Evolutionary conservation across 148 eudicot species (phyloP).

Genomic region (Simmondsia chinensis): DNA sequence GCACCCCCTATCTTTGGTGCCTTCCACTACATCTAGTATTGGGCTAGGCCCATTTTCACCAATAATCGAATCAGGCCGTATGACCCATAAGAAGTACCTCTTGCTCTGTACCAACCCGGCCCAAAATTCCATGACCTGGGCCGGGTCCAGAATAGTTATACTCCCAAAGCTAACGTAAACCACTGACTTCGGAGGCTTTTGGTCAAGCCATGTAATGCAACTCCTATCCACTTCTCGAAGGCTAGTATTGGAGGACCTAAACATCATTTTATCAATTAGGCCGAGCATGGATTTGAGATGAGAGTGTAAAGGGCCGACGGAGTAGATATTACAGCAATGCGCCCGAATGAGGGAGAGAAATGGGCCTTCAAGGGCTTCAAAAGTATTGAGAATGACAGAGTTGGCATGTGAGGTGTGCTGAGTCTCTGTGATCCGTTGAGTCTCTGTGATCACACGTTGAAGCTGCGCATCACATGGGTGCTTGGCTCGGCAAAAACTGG

Average conservation of each 20-base stretch:
- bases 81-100: slow-evolving; percentile 41
- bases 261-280: neutral
- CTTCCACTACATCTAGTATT: slow-evolving; percentile 20
- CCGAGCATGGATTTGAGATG: slow-evolving; percentile 16
- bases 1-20: slow-evolving; percentile 30
- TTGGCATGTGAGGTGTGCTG: neutral
- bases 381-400: slow-evolving; percentile 31
- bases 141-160: slow-evolving; percentile 14
- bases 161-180: slow-evolving; percentile 50
- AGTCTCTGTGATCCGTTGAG: too few relatives aligned
- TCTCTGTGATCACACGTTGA: neutral
- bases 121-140: slow-evolving; percentile 40
- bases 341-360: slow-evolving; percentile 18
- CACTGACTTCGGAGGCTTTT: slow-evolving; percentile 32
- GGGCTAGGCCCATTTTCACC: slow-evolving; percentile 3
- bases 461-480: neutral
- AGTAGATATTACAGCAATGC: slow-evolving; percentile 13
- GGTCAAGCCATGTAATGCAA: slow-evolving; percentile 41
- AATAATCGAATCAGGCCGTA: slow-evolving; percentile 21
- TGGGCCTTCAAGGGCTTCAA: slow-evolving; percentile 37
- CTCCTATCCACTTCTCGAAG: slow-evolving; percentile 32
- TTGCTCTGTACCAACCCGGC: slow-evolving; percentile 41
- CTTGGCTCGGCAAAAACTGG: slow-evolving; percentile 14
- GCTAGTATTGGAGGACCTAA: slow-evolving; percentile 4
- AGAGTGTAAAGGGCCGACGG: slow-evolving; percentile 46